Conservation (phyloP, 306 rosid species). For the Castanospermum australe region DNA sequence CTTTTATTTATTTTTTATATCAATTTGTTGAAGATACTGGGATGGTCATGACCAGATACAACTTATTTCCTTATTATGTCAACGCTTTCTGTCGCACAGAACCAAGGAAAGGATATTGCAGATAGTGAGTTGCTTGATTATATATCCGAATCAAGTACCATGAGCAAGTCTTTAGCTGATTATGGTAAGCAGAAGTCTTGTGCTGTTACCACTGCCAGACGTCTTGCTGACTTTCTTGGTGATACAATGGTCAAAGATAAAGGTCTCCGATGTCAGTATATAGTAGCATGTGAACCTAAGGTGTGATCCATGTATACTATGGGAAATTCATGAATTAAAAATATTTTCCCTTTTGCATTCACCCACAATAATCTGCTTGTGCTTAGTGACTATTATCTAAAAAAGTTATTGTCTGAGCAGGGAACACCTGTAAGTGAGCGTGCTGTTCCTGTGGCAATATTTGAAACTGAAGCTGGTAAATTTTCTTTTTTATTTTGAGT, state of each 20-base stretch:
- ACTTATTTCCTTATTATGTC: constrained; percentile 1
- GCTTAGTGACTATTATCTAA: neutral
- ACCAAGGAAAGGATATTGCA: constrained; percentile 88
- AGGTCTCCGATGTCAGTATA: constrained; percentile 92
- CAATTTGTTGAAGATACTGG: constrained; percentile 24
- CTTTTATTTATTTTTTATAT: neutral
- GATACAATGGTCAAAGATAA: constrained; percentile 94
- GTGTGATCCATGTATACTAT: constrained; percentile 33
- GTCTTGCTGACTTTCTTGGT: constrained; percentile 96
- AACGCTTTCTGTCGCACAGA: constrained; percentile 46
- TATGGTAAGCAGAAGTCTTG: constrained; percentile 91
- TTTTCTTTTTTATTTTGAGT: constrained; percentile 11
- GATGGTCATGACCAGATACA: neutral
- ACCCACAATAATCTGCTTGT: constrained; percentile 22
- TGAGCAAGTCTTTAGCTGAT: constrained; percentile 98
- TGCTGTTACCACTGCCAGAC: constrained; percentile 94
- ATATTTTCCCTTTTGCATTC: constrained; percentile 12
- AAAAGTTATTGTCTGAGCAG: constrained; percentile 43
- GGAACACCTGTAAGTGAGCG: constrained; percentile 99
- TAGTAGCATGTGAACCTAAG: constrained; percentile 98
- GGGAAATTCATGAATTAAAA: constrained; percentile 2
- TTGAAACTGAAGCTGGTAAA: constrained; percentile 91
- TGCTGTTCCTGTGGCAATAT: constrained; percentile 98
- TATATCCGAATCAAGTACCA: constrained; percentile 98
- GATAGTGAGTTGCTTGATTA: constrained; percentile 95